These are phyloP conservation scores for Eucalyptus sp. DNA, from an alignment of 345 rosid species.

Conservation along the genomic window DNA sequence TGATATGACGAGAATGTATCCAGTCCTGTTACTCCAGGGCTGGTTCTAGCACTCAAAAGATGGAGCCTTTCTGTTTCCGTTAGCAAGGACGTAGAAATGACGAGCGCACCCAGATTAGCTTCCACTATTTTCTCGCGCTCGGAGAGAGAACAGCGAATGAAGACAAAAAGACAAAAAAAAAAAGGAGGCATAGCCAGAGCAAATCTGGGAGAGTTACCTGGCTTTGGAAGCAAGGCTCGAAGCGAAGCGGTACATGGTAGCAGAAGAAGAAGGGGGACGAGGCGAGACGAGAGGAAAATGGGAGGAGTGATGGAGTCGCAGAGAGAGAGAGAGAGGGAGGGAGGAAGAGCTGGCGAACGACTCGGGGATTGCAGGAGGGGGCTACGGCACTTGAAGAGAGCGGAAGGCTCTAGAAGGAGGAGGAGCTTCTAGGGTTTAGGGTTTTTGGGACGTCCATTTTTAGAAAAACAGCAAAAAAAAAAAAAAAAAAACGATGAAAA, in stretches of 20 bases:
- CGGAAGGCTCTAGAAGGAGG: constrained; percentile 43
- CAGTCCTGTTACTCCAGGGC: not conserved
- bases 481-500: not conserved
- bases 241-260: constrained; percentile 51
- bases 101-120: not conserved
- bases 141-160: not conserved
- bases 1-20: not conserved
- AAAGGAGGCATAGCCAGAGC: not conserved
- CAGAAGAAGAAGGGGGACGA: not conserved
- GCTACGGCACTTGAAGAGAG: not conserved
- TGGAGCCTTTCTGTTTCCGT: not conserved
- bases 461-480: not conserved
- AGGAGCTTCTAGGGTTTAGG: constrained; percentile 43
- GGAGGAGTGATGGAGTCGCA: not conserved
- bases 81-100: not conserved
- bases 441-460: constrained; percentile 12
- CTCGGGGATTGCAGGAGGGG: not conserved
- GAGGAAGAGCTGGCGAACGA: not conserved
- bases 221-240: constrained; percentile 57
- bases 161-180: not conserved
- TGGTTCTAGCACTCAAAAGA: not conserved
- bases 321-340: not conserved
- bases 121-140: not conserved
- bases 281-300: not conserved
- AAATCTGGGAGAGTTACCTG: constrained; percentile 14